Base-by-base conservation (phyloP, 2,329 filamentous ascomycete species). In the Scedosporium boydii region DNA sequence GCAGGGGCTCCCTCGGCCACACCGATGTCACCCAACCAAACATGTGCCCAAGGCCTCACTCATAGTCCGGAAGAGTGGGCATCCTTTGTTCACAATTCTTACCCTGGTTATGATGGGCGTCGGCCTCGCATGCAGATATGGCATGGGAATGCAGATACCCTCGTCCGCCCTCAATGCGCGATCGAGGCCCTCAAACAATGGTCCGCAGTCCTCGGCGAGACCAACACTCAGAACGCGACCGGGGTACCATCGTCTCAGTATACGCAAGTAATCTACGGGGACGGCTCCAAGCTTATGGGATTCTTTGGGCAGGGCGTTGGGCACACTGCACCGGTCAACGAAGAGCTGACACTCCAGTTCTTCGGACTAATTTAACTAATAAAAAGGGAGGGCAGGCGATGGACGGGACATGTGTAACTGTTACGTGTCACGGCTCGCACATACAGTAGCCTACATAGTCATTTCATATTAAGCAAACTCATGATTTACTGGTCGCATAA, bases 151-250 rank as follows among this genome's bases (percentile, higher is more conserved):
- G 60, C 60, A 14, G 64, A 66, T 26, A 68, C 70, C 3, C 80
- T 77, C 0, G 71, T 86, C 3, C 73, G 75, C n/a, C 79, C 78
- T 0, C 75, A 78, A 65, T 85, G 85, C 69, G 83, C 83, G 67
- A 70, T 81, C 29, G 83, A 86, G 72, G 78, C 79, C 48, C 78
- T 82, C 65, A 83, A 83, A 73, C 77, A 82, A 69, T 83, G 81
- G 81, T 77, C 80, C 0, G 78, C 77, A 4, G 78, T 83, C 1
- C 77, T 81, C 61, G 78, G 78, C 3, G 68, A 73, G 60, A 70
- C 68, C 9, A 69, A 74, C 1, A 67, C 67, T 1, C 68, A 66
- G 41, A 71, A 70, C 0, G 63, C 68, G 6, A 64, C 68, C 14
- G 74, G 77, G 64, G 69, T 63, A 10, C 76, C 76, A 10, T 70